Conservation (phyloP, 2,329 filamentous ascomycete genomes). For the Diaporthe longicolla region DNA sequence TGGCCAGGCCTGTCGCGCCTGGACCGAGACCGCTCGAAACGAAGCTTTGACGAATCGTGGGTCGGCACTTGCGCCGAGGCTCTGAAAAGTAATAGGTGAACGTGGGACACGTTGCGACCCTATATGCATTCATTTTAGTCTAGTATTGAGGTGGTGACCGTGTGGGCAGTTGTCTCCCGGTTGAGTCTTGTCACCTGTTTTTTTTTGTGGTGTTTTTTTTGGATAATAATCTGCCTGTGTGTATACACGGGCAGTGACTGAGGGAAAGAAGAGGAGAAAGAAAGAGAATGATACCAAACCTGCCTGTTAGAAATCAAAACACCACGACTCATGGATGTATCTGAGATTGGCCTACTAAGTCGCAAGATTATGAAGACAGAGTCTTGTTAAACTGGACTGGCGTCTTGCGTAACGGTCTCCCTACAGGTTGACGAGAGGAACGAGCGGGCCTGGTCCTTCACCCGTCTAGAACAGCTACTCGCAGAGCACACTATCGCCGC, state of each 20-base stretch:
- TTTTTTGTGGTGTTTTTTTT: background rate
- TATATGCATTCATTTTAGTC: conserved; percentile 30
- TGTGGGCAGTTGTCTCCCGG: background rate
- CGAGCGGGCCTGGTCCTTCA: background rate
- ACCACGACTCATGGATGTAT: background rate
- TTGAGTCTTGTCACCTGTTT: background rate
- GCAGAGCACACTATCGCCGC: background rate
- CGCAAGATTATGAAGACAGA: background rate
- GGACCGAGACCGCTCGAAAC: conserved; percentile 28
- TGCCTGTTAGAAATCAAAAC: conserved; percentile 1
- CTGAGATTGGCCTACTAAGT: background rate
- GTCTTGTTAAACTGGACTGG: background rate
- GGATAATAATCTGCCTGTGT: conserved; percentile 4
- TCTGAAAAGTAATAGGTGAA: conserved; percentile 2
- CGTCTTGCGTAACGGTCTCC: background rate
- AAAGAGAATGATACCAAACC: conserved; percentile 19
- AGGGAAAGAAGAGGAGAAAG: background rate
- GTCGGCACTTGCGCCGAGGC: conserved; percentile 18
- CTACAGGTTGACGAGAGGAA: background rate
- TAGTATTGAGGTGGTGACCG: conserved; percentile 20
- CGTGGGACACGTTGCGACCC: conserved; percentile 20
- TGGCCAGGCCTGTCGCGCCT: conserved; percentile 34
- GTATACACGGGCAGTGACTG: background rate
- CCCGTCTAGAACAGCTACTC: conserved; percentile 8
- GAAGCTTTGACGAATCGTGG: conserved; percentile 34